Evolutionary conservation across 495 filamentous ascomycete species (phyloP).

Genomic region (Parathielavia hyrcaniae): DNA sequence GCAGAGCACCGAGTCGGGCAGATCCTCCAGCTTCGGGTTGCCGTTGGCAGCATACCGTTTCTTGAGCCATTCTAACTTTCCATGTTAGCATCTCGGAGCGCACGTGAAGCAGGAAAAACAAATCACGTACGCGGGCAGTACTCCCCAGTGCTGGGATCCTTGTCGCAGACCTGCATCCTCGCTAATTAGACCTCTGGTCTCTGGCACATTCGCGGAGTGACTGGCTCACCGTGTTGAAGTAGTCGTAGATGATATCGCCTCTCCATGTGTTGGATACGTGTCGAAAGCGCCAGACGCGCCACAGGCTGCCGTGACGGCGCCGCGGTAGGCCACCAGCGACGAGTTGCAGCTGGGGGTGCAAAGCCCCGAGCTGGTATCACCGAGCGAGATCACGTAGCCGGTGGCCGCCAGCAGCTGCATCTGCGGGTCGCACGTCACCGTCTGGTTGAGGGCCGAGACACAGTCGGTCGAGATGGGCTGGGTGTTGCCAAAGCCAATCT

Average conservation of each 20-base stretch:
- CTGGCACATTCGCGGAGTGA: background rate
- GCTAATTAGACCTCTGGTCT: background rate
- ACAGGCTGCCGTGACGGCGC: slow-evolving; percentile 1
- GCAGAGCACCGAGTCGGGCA: background rate
- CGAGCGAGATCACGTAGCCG: background rate
- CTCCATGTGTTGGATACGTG: slow-evolving; percentile 8
- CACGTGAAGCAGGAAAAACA: background rate
- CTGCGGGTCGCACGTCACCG: slow-evolving; percentile 1
- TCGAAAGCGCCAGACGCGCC: background rate
- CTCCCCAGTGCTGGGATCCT: background rate
- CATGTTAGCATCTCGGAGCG: background rate
- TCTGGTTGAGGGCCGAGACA: slow-evolving; percentile 2
- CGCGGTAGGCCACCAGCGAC: background rate
- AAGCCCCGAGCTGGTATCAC: background rate
- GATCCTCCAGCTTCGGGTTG: background rate
- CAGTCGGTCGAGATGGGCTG: background rate
- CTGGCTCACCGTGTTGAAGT: slow-evolving; percentile 3
- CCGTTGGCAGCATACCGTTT: slow-evolving; percentile 3
- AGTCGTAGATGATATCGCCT: slow-evolving; percentile 6
- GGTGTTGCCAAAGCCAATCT: background rate
- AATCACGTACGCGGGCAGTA: slow-evolving; percentile 1
- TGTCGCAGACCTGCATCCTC: background rate
- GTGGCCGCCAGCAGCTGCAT: slow-evolving; percentile 5
- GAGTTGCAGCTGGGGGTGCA: background rate
- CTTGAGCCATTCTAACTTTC: background rate